Evolutionary conservation across 495 filamentous ascomycete species (phyloP), one percentile per base, ranked within the genome.

Genomic region (Hapsidospora chrysogenum): DNA sequence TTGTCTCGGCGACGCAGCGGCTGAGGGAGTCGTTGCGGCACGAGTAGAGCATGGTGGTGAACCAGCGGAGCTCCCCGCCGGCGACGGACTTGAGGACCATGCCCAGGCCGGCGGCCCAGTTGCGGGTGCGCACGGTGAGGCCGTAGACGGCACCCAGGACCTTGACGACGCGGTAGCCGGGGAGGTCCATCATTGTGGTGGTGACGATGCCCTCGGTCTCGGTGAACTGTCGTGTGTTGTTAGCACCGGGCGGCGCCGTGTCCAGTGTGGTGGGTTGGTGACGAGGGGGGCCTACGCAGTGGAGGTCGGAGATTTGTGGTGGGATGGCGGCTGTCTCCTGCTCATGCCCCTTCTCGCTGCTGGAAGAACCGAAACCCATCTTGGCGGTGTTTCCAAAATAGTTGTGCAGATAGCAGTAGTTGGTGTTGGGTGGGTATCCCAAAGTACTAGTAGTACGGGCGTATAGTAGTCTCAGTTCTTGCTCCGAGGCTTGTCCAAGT

Each of bases 91-190:
- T 65, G 16, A 72, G 30, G 13, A 63, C 61, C 42, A 63, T 60
- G 29, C 50, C 52, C 9, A 72, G 31, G 19, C 45, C 39, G 9
- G 58, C 58, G 0, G 53, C 56, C 43, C 49, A 49, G 44, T 74
- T 74, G 11, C 70, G 63, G 4, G 61, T 62, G 9, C 70, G 70
- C 4, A 74, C 70, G 0, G 66, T 71, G 20, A 74, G 55, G 14
- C 70, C 70, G 53, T 71, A 74, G 25, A 74, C 57, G 13, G 66
- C 61, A 34, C 70, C 70, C 8, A 74, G 60, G n/a, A 69, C 57
- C n/a, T 52, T 52, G 16, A 61, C 58, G 18, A 73, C 55, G 35
- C 66, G 68, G 53, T 72, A 71, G 14, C 66, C 70, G 0, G 70
- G 72, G 2, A 76, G 41, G 41, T 74, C 60, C 44, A 53, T 46